Base-by-base conservation (phyloP, 495 filamentous ascomycete genomes). In the Xylaria grammica region DNA sequence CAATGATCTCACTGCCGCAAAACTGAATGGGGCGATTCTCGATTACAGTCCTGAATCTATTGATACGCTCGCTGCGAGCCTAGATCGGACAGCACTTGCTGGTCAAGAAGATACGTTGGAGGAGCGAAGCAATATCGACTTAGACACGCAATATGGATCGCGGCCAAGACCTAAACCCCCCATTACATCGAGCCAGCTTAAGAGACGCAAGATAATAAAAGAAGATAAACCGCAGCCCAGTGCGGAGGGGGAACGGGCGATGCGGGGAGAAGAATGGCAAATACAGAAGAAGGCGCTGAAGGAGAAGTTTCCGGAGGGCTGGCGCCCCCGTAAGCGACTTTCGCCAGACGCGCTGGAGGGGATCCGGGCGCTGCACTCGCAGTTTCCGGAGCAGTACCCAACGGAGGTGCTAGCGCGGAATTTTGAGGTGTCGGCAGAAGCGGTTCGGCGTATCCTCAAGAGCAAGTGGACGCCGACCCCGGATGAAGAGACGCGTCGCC, bases 291-390 rank as follows among this genome's bases (percentile, higher is more conserved):
- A 73, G 0, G 86, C 85, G 0, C 72, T 94, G 19, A 77, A 86
- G 58, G 69, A 81, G 30, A 97, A 97, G 71, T 96, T 97, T 68
- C 83, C 86, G 1, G 77, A 82, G 7, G 87, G 88, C 7, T 99
- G 94, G 93, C 79, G 82, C 44, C 93, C 95, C 24, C 81, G 81
- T 27, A 98, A 96, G 77, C 87, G 87, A 61, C 86, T 99, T 1
- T 98, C 95, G 0, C 95, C 94, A 0, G 94, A 97, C 74, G 91
- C 94, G 11, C 72, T 96, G 11, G 89, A 93, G 17, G 93, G 92
- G 29, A 97, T 98, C 62, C 87, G 91, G 20, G 86, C 88, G 30
- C 80, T 99, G 24, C 85, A 96, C 72, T 75, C 82, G 2, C 85
- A 91, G 65, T 87, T 90, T 49, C 93, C 95, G 0, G 83, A 90